These are phyloP conservation scores for Cystobasidiaceae sp. DNA, from an alignment of 1,284 basidiomycete species.

Conservation along the genomic window DNA sequence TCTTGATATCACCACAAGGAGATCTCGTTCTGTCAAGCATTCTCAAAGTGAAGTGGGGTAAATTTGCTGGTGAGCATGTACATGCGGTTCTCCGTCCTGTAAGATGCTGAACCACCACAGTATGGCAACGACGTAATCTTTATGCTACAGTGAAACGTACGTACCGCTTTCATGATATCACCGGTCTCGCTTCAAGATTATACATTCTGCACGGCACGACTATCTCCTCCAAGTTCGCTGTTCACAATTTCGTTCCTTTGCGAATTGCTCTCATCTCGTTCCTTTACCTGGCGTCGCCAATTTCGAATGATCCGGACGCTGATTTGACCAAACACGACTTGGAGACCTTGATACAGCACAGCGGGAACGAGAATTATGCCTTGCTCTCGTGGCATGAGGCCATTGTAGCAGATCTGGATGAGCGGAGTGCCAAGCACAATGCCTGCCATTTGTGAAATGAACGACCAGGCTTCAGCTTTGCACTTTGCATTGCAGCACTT, in stretches of 20 bases:
- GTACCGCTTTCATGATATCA: no score
- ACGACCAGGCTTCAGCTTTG: not conserved
- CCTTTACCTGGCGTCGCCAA: slow-evolving; percentile 18
- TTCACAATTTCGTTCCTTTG: not conserved
- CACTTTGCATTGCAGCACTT: not conserved
- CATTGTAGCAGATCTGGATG: slow-evolving; percentile 36
- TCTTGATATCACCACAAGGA: no score
- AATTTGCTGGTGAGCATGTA: no score
- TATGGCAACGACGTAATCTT: no score
- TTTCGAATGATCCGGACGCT: slow-evolving; percentile 28
- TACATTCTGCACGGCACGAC: no score
- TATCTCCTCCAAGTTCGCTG: no score
- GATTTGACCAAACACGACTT: slow-evolving; percentile 35
- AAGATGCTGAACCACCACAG: no score
- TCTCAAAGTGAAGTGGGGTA: no score
- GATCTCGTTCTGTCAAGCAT: no score
- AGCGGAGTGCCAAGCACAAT: slow-evolving; percentile 27
- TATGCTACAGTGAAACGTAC: no score
- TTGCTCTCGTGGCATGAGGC: slow-evolving; percentile 8
- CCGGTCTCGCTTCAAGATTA: no score
- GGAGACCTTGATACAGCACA: slow-evolving; percentile 38
- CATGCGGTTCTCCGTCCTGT: no score
- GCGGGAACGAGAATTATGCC: slow-evolving; percentile 34
- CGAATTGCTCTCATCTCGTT: not conserved
- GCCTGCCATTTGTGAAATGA: not conserved